Base-by-base conservation (phyloP, 106 monocot genomes). In the Dactylorhiza incarnata region DNA sequence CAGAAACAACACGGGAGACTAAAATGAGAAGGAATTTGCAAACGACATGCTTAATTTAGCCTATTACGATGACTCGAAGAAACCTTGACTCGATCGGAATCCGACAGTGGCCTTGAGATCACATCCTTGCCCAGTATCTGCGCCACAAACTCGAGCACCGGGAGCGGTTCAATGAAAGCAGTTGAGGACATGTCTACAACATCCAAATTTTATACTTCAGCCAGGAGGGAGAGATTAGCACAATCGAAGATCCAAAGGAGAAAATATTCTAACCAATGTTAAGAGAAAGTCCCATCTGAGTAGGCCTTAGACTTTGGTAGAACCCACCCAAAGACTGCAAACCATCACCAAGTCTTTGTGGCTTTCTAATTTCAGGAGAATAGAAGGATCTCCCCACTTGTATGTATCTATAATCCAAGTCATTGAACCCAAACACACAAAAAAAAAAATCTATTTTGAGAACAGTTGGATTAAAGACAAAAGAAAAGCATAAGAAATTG, bases 121-220 rank as follows among this genome's bases (percentile, higher is more conserved):
- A 83, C 85, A 73, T 92, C 95, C 75, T 84, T 91, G 26, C 89
- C 86, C 48, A 95, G 65, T 56, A 92, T 79, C 77, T 95, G 95
- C 43, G 91, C 87, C 10, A 84, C 92, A 78, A 89, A 95, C 75
- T 95, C 95, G 12, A 95, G 85, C 58, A 95, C 95, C 13, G 91
- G 91, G 2, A 95, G 89, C n/a, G 95, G 95, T 16, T 95, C 95
- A 19, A 95, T 95, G 79, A 95, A 95, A 26, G 95, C 95, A 51
- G 91, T 87, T 20, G 89, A 92, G 0, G 95, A 95, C 89, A 95
- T 95, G 68, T 95, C 95, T 95, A 70, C 24, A 58, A 4, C 77
- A 78, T 13, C 49, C 22, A 9, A 10, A 51, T 59, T 37, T 9
- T 50, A 74, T 10, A 73, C 26, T 74, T 22, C 1, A 19, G 23